Conservation (phyloP, 2,329 filamentous ascomycete species). For the Chaetothyriales sp. region DNA sequence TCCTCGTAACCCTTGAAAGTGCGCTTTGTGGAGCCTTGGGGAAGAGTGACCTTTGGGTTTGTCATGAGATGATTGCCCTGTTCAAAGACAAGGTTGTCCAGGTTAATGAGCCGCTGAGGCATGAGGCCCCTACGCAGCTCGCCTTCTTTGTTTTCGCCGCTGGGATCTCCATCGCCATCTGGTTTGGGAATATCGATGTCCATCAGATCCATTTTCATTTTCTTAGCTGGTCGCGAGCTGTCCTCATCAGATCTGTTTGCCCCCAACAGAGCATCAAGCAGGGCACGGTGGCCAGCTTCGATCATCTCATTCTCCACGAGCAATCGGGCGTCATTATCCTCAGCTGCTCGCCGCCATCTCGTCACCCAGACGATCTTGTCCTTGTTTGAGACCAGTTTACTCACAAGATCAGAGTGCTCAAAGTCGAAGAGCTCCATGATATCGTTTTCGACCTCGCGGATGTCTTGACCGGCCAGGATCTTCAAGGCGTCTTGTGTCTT, state of each 20-base stretch:
- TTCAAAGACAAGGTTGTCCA: conserved; percentile 92
- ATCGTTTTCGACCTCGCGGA: conserved; percentile 92
- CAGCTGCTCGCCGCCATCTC: conserved; percentile 65
- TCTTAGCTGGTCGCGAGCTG: conserved; percentile 51
- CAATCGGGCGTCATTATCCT: conserved; percentile 54
- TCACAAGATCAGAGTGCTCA: conserved; percentile 83
- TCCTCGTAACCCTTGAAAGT: conserved; percentile 98
- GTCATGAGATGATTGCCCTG: conserved; percentile 99
- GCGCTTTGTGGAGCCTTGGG: conserved; percentile 85
- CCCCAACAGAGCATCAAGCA: conserved; percentile 75
- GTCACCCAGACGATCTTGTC: conserved; percentile 96
- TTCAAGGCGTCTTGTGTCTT: conserved; percentile 75
- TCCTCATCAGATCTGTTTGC: conserved; percentile 42
- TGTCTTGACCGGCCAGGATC: conserved; percentile 73
- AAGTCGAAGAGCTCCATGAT: conserved; percentile 98
- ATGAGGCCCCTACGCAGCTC: conserved; percentile 67
- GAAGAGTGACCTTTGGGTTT: conserved; percentile 87
- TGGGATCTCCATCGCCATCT: conserved; percentile 34
- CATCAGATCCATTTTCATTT: conserved; percentile 73
- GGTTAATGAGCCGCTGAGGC: conserved; percentile 73
- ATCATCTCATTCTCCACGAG: conserved; percentile 82
- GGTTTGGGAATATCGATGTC: conserved; percentile 63
- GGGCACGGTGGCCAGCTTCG: conserved; percentile 69
- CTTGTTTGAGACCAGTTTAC: conserved; percentile 77
- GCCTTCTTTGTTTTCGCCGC: conserved; percentile 46